Base-by-base conservation (phyloP, 306 rosid species). In the Vigna trinervia region DNA sequence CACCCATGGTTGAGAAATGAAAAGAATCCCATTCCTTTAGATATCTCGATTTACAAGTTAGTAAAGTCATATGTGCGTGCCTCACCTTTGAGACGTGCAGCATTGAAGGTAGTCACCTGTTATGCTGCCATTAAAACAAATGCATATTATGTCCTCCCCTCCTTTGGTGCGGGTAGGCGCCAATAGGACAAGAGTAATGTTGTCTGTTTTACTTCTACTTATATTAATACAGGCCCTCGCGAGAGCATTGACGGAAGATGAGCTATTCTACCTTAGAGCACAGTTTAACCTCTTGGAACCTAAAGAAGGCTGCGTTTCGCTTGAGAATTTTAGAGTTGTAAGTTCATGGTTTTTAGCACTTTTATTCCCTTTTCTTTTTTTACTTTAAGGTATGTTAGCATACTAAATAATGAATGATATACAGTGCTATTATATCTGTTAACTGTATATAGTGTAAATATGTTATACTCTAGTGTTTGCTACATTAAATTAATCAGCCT, bases 1-100 rank as follows among this genome's bases (percentile, higher is more conserved):
- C 98, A 95, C 83, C 96, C 97, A 30, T 95, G 98, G 98, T 83
- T 95, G 86, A 87, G 92, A 67, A 89, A 95, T 78, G 95, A 89
- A 75, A 74, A 74, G 10, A 78, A 28, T 74, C 82, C 67, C 15
- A 81, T 95, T 75, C 97, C 98, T 69, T 87, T 95, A 59, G 98
- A 95, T 85, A 87, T 90, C 58, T 78, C 84, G 66, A 88, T 95
- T 81, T 95, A 85, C 93, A 92, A 90, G 88, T 78, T 87, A 77
- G 93, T 95, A 66, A 95, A 90, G 81, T 77, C 90, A 47, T 95
- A 90, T 73, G 80, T 92, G 64, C 84, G 93, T 68, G 90, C 91
- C 56, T 86, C 93, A 12, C 96, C 98, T 57, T 85, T 95, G 85
- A 95, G 85, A 86, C 96, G 92, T 20, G 89, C 93, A 0, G 92